Percentiles rank a stretch among this genome's conserved stretches.
These are phyloP conservation scores for Nakazawaea wickerhamii DNA, from an alignment of 805 yeast genomes.

Conservation along the genomic window DNA sequence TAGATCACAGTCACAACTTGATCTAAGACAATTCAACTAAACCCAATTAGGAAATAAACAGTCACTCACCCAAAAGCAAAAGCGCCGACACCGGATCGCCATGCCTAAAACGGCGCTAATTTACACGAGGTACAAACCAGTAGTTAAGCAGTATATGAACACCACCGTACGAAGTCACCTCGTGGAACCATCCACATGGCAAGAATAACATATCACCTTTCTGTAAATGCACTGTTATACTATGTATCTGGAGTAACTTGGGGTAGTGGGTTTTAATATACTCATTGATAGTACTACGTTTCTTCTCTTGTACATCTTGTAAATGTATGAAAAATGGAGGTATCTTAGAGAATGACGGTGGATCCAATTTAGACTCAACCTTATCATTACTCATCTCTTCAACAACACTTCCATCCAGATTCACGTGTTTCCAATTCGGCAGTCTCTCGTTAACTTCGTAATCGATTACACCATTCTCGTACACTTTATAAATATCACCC, in stretches of 20 bases:
- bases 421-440: constrained; percentile 56
- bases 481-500: constrained; percentile 52
- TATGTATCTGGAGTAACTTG: constrained; percentile 30
- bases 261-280: constrained; percentile 44
- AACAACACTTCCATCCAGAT: constrained; percentile 57
- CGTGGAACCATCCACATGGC: constrained; percentile 83
- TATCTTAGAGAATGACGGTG: constrained; percentile 62
- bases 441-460: constrained; percentile 49
- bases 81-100: not conserved
- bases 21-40: too few species aligned
- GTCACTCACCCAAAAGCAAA: too few species aligned
- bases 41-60: too few species aligned
- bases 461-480: constrained; percentile 62
- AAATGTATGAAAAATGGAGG: constrained; percentile 62
- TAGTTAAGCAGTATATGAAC: constrained; percentile 65
- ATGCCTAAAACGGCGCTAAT: not conserved
- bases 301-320: constrained; percentile 39
- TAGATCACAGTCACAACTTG: too few species aligned
- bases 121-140: constrained; percentile 68
- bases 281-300: constrained; percentile 26
- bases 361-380: constrained; percentile 33
- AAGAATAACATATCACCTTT: constrained; percentile 66
- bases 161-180: constrained; percentile 60
- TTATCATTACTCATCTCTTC: constrained; percentile 23
- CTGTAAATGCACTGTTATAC: constrained; percentile 40